Evolutionary conservation across 371 early-diverging fungal species (phyloP).

Genomic region (Gilbertella persicaria): DNA sequence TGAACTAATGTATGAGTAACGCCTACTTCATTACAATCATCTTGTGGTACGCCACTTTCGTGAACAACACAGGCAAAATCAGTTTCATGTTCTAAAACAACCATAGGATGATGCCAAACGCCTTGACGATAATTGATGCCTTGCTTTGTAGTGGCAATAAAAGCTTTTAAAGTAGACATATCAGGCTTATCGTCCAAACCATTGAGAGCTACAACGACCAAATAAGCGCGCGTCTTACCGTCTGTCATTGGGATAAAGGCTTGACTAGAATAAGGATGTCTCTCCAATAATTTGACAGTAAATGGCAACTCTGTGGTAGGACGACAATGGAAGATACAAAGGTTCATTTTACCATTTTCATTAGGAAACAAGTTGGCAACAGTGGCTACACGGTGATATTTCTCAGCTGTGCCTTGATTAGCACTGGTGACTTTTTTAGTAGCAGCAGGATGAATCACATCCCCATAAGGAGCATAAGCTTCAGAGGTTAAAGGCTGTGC

Average conservation of each 20-base stretch:
- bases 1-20: slow-evolving; percentile 31
- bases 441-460: slow-evolving; percentile 65
- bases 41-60: slow-evolving; percentile 69
- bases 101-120: slow-evolving; percentile 92
- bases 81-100: slow-evolving; percentile 60
- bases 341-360: slow-evolving; percentile 51
- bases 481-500: slow-evolving; percentile 70
- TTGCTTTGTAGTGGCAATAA: slow-evolving; percentile 72
- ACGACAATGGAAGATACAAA: slow-evolving; percentile 73
- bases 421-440: slow-evolving; percentile 50
- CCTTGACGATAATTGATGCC: slow-evolving; percentile 82
- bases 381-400: slow-evolving; percentile 63
- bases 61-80: slow-evolving; percentile 72
- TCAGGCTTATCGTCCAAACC: slow-evolving; percentile 69
- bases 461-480: slow-evolving; percentile 71
- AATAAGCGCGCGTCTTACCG: slow-evolving; percentile 58
- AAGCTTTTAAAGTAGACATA: slow-evolving; percentile 71
- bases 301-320: slow-evolving; percentile 57
- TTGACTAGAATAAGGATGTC: slow-evolving; percentile 87
- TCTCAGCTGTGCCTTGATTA: slow-evolving; percentile 78
- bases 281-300: slow-evolving; percentile 75
- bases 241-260: slow-evolving; percentile 83
- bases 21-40: slow-evolving; percentile 66
- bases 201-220: slow-evolving; percentile 81
- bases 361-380: slow-evolving; percentile 57